Percentiles rank a stretch among this genome's conserved stretches.
These are phyloP conservation scores for Phlegmacium glaucopus DNA, from an alignment of 768 basidiomycete species.

Conservation along the genomic window DNA sequence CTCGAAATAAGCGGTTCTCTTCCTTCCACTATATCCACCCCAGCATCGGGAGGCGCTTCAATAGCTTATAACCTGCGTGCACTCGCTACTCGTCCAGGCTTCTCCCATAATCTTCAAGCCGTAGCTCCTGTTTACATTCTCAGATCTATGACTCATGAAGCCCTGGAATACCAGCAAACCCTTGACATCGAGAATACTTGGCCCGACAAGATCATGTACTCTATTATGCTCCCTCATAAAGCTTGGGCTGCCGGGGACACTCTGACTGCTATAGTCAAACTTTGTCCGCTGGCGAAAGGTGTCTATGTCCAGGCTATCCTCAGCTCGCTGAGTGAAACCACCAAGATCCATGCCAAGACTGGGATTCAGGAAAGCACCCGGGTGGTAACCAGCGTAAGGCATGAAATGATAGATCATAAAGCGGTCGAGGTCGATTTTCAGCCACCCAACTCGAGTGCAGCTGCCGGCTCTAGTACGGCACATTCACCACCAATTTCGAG, in stretches of 20 bases:
- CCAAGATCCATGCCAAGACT: constrained; percentile 54
- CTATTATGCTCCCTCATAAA: constrained; percentile 90
- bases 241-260: constrained; percentile 92
- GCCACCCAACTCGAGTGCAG: neutral
- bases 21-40: constrained; percentile 71
- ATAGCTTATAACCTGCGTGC: constrained; percentile 91
- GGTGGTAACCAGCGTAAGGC: constrained; percentile 56
- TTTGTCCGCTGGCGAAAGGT: constrained; percentile 85
- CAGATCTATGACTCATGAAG: constrained; percentile 73
- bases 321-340: constrained; percentile 72
- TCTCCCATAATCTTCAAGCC: constrained; percentile 50
- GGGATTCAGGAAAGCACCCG: constrained; percentile 60
- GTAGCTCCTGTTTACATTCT: constrained; percentile 61
- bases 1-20: constrained; percentile 82
- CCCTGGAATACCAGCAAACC: constrained; percentile 94
- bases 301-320: constrained; percentile 63
- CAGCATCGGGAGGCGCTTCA: constrained; percentile 52
- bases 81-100: constrained; percentile 72
- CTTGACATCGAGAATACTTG: constrained; percentile 96
- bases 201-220: constrained; percentile 97
- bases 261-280: constrained; percentile 79
- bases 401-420: constrained; percentile 64
- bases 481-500: too few species aligned
- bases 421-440: constrained; percentile 34
- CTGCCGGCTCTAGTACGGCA: too few species aligned